Base-by-base conservation (phyloP, 306 rosid genomes). In the Leucaena leucocephala region DNA sequence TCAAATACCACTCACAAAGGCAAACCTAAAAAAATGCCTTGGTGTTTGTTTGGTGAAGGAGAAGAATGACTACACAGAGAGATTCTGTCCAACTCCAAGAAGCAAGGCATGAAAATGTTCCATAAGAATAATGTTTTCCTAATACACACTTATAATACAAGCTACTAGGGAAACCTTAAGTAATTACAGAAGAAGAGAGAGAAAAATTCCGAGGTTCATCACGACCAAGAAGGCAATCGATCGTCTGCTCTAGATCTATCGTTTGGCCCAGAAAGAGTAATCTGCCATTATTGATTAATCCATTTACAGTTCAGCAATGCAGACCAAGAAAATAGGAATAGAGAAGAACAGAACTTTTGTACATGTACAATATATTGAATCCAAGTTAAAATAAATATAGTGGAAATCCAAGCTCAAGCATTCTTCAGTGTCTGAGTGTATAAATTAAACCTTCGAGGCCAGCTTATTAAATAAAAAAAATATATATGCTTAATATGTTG, bases 221-320 rank as follows among this genome's bases (percentile, higher is more conserved):
- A 83, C 63, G 90, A 82, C 75, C 89, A 91, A 63, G 73, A 69
- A 61, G 91, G 80, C 78, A 88, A 83, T 82, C 86, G 86, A 83
- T 87, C 91, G 73, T 93, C 97, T 5, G 97, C 97, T 70, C 67
- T 33, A 61, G 67, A 85, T 84, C 87, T 88, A 84, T 86, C 91
- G 68, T 94, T 93, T 7, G 98, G 98, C 59, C 98, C 97, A 21
- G 97, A 90, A 81, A 94, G 89, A 78, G 86, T 85, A 82, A 94
- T 91, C 98, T 91, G 92, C 71, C 70, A 82, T 70, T 72, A 77
- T 73, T 27, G 27, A 27, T 27, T 70, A 68, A 8, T 61, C 52
- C 63, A 64, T 76, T 76, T 46, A 22, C 48, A 75, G 15, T 75
- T 74, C 48, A 81, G 80, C 68, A 78, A 81, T n/a, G 54, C 43